phyloP scores from a whole-genome alignment of 495 filamentous ascomycete genomes.

The Daldinia grandis region DNA sequence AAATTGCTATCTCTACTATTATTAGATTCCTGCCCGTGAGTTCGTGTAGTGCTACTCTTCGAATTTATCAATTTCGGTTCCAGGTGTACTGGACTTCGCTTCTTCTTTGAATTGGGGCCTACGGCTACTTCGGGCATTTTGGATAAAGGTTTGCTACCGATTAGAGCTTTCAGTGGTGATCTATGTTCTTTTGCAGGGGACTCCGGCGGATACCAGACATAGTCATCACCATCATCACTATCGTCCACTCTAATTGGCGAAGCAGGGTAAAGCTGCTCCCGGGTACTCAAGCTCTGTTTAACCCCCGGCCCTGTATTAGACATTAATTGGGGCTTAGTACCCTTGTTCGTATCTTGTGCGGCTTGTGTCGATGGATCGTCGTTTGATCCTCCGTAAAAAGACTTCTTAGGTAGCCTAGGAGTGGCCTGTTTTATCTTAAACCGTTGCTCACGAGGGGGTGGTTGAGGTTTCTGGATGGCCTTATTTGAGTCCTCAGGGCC shows the following conservation, averaged over 20 bases:
- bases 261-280: neutral
- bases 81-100: slow-evolving; percentile 17
- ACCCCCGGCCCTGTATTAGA: neutral
- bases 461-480: slow-evolving; percentile 17
- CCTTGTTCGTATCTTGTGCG: neutral
- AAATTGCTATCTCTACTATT: neutral
- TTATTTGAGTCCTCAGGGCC: neutral
- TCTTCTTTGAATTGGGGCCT: slow-evolving; percentile 32
- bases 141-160: neutral
- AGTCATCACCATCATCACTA: neutral
- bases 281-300: slow-evolving; percentile 4
- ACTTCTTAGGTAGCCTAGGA: slow-evolving; percentile 25
- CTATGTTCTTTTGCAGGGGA: slow-evolving; percentile 8
- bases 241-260: neutral
- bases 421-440: neutral
- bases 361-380: neutral
- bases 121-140: neutral
- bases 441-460: neutral
- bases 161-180: neutral
- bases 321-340: neutral
- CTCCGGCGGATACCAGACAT: neutral
- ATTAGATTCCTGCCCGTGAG: slow-evolving; percentile 6
- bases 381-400: slow-evolving; percentile 18
- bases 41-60: slow-evolving; percentile 1
- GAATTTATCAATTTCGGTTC: neutral